These are phyloP conservation scores for Helicocarpus griseus DNA, from an alignment of 2,329 filamentous ascomycete genomes.

Conservation along the genomic window DNA sequence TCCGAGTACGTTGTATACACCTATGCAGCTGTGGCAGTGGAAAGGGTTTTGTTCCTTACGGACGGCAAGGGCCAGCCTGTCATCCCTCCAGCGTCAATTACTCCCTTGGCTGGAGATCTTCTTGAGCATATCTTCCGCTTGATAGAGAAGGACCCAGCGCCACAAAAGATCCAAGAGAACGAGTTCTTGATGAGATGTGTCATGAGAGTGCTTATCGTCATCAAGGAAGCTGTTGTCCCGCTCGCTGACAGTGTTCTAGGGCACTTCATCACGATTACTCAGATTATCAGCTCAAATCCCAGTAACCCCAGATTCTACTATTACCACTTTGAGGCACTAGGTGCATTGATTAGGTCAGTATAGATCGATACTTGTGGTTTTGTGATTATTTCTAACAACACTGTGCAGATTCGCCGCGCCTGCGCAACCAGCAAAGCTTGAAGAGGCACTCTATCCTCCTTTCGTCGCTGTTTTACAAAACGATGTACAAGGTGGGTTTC, in stretches of 20 bases:
- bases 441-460: constrained; percentile 70
- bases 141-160: constrained; percentile 72
- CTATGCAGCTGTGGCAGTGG: constrained; percentile 93
- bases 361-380: background rate
- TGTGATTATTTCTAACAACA: background rate
- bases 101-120: constrained; percentile 73
- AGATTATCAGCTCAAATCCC: constrained; percentile 85
- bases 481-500: constrained; percentile 61
- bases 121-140: constrained; percentile 83
- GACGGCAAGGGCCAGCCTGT: constrained; percentile 66
- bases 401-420: constrained; percentile 51
- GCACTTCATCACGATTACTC: constrained; percentile 80
- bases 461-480: constrained; percentile 72
- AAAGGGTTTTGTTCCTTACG: constrained; percentile 76
- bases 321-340: constrained; percentile 92
- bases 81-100: constrained; percentile 69
- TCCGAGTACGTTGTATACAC: constrained; percentile 95
- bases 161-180: constrained; percentile 95
- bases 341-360: constrained; percentile 67
- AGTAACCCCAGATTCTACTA: constrained; percentile 98
- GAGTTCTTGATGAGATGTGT: constrained; percentile 98
- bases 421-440: constrained; percentile 61
- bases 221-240: constrained; percentile 68
- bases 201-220: constrained; percentile 92
- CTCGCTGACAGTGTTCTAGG: constrained; percentile 70